phyloP scores from a whole-genome alignment of 345 rosid genomes.

The thale cress (Arabidopsis thaliana) region TAIR10.1 NC_003074.8:399001-399500 shows the following conservation, averaged over 20 bases:
- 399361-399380: slow-evolving; percentile 61
- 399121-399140: slow-evolving; percentile 28
- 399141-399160: slow-evolving; percentile 28
- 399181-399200: slow-evolving; percentile 29
- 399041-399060: slow-evolving; percentile 52
- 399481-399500: slow-evolving; percentile 16
- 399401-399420: slow-evolving; percentile 27
- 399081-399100: slow-evolving; percentile 47
- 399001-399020: neutral
- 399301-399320: slow-evolving; percentile 78
- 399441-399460: slow-evolving; percentile 14
- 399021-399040: neutral
- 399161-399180: slow-evolving; percentile 27
- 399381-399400: slow-evolving; percentile 69
- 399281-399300: slow-evolving; percentile 57
- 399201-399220: slow-evolving; percentile 30
- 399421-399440: neutral
- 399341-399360: slow-evolving; percentile 74
- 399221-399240: slow-evolving; percentile 38
- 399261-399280: slow-evolving; percentile 30
- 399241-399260: slow-evolving; percentile 34
- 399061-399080: slow-evolving; percentile 45
- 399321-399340: slow-evolving; percentile 91
- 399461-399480: slow-evolving; percentile 21
- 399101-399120: slow-evolving; percentile 51